Percentiles rank a stretch among this genome's conserved stretches.
Evolutionary conservation across 805 yeast species (phyloP).

Genomic region (Barnettozyma sp.): DNA sequence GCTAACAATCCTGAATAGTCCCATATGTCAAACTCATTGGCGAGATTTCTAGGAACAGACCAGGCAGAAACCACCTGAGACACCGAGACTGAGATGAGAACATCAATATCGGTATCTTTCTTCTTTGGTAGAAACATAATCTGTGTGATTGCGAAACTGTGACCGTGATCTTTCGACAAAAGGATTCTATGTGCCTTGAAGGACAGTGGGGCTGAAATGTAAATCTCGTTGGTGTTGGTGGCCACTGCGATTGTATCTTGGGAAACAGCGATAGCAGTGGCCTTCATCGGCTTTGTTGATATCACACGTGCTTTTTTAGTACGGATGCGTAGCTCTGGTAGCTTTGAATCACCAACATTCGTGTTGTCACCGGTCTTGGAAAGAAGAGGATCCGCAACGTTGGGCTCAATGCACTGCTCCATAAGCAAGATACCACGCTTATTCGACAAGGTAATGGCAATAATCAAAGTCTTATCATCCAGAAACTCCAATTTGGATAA

Average conservation of each 20-base stretch:
- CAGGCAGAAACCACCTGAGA: conserved; percentile 65
- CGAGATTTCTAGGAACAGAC: conserved; percentile 45
- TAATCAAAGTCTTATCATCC: conserved; percentile 29
- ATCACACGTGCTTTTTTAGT: conserved; percentile 36
- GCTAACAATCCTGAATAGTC: conserved; percentile 9
- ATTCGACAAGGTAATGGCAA: conserved; percentile 38
- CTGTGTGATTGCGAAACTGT: conserved; percentile 70
- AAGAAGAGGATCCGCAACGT: conserved; percentile 4
- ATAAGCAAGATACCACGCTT: conserved; percentile 35
- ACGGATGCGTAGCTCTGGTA: conserved; percentile 12
- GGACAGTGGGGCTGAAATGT: conserved; percentile 44
- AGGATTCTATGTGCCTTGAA: conserved; percentile 39
- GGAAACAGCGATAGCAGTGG: conserved; percentile 9
- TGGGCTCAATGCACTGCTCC: conserved; percentile 19
- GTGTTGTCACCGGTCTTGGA: neutral
- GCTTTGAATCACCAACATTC: neutral
- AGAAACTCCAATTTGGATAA: conserved; percentile 40
- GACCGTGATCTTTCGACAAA: conserved; percentile 50
- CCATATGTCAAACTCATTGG: conserved; percentile 8
- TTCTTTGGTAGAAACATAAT: conserved; percentile 52
- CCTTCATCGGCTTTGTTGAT: conserved; percentile 43
- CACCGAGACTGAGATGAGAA: conserved; percentile 37
- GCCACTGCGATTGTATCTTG: conserved; percentile 37
- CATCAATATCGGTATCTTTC: conserved; percentile 4
- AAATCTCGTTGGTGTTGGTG: conserved; percentile 54